Conservation (phyloP, 2,329 filamentous ascomycete species). For the Colletotrichum liriopes region DNA sequence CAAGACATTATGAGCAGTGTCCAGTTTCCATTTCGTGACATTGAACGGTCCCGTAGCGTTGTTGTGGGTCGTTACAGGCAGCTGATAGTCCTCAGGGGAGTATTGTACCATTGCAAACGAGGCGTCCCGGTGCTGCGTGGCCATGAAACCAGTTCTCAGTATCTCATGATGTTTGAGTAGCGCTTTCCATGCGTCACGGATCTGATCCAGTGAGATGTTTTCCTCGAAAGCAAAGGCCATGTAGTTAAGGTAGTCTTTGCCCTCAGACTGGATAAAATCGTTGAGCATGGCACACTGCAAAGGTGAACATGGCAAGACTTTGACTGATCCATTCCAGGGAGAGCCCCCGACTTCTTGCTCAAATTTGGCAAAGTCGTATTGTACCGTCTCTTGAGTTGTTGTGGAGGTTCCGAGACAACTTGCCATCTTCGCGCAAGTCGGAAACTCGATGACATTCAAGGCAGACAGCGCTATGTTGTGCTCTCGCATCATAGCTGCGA, state of each 20-base stretch:
- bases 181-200: conserved; percentile 73
- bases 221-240: conserved; percentile 68
- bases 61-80: conserved; percentile 45
- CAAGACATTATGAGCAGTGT: conserved; percentile 54
- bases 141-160: conserved; percentile 81
- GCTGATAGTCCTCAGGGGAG: conserved; percentile 31
- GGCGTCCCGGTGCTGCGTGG: conserved; percentile 70
- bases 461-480: conserved; percentile 73
- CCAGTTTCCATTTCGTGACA: conserved; percentile 56
- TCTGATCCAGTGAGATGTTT: conserved; percentile 52
- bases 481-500: conserved; percentile 78
- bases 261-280: conserved; percentile 78
- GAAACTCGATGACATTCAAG: conserved; percentile 80
- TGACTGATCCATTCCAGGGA: conserved; percentile 61
- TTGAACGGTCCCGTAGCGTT: conserved; percentile 47
- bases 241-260: conserved; percentile 83
- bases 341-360: conserved; percentile 47
- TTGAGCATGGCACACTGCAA: conserved; percentile 86
- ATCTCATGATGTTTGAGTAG: conserved; percentile 75
- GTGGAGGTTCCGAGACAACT: conserved; percentile 25
- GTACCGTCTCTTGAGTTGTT: background rate
- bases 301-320: conserved; percentile 82
- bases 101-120: conserved; percentile 85
- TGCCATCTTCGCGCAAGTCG: conserved; percentile 61
- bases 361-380: conserved; percentile 61